phyloP scores from a whole-genome alignment of 73 alveolate genomes.

The Paramecium octaurelia region DNA sequence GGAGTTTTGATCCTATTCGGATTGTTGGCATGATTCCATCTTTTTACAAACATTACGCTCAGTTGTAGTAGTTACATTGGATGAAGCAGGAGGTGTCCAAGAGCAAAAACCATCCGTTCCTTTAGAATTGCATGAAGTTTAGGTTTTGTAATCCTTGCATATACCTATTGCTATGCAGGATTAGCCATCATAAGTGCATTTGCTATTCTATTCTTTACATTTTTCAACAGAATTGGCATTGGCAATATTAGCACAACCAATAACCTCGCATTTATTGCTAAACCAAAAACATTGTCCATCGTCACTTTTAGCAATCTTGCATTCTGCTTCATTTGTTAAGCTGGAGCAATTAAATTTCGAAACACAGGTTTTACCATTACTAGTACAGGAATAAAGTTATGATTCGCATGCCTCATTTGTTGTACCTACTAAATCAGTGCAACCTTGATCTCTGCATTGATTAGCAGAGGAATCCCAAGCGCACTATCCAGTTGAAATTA shows the following conservation, averaged over 20 bases:
- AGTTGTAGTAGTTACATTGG: not conserved
- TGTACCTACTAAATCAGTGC: not conserved
- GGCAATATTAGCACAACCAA: not conserved
- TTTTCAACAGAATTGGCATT: not conserved
- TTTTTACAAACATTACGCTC: not conserved
- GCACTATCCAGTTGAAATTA: not conserved
- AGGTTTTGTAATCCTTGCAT: not conserved
- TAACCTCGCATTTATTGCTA: not conserved
- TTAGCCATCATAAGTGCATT: conserved; percentile 15
- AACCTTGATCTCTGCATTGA: not conserved
- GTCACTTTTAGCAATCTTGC: not conserved
- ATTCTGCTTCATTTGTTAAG: not conserved
- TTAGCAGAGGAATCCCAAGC: not conserved
- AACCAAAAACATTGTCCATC: conserved; percentile 19
- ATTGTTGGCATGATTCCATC: not conserved
- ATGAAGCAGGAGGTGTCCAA: not conserved
- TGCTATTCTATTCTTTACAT: not conserved
- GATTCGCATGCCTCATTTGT: not conserved
- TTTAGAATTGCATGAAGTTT: not conserved
- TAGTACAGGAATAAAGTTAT: not conserved
- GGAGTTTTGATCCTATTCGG: not conserved
- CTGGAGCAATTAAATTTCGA: not conserved
- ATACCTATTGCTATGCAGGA: not conserved
- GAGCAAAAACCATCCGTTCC: conserved; percentile 36
- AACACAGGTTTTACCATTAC: not conserved